Evolutionary conservation across 352 stramenopile genomes (phyloP), one percentile per base, ranked within the genome.

Genomic region (Blastocystis sp.): DNA sequence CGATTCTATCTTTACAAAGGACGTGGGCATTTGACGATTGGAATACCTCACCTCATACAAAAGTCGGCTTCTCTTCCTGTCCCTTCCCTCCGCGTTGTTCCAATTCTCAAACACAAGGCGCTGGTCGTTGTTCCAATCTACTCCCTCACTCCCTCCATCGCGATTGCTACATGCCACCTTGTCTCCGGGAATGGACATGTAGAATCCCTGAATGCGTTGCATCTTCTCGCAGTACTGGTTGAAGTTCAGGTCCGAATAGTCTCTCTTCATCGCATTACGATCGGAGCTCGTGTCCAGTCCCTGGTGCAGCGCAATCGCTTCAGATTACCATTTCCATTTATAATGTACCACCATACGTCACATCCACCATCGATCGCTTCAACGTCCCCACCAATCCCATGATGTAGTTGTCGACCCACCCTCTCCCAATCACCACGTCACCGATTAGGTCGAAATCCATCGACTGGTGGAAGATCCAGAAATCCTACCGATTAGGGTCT

Each of bases 381-480:
- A 74, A 4, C 40, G 34, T 19, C 6, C 17, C 64, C 1, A 74
- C n/a, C 10, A 34, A 28, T 1, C 21, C 7, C 24, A 74, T 48
- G 24, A 74, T 24, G 42, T 74, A 74, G 24, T 34, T 74, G 24
- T 74, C 64, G n/a, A 74, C 34, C n/a, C 34, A 52, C 21, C 64
- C 64, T 17, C 64, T 19, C 0, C 64, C 64, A 1, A 21, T 42
- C 64, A 74, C 64, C 40, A 74, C 64, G 40, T 21, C n/a, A 19
- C 43, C n/a, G 21, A 74, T 52, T 10, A 54, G 21, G 42, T 74
- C 40, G 40, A 74, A 74, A 42, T 45, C 28, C 11, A 28, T 74
- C 0, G n/a, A 48, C 17, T 10, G 7, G 64, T 74, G 64, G 40
- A 74, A 74, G 40, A 74, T 74, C 64, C 64, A 74, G 64, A 34